Percentiles rank a stretch among this genome's conserved stretches.
phyloP scores from a whole-genome alignment of 1,139 yeast genomes.

The Hyphopichia pseudoburtonii region DNA sequence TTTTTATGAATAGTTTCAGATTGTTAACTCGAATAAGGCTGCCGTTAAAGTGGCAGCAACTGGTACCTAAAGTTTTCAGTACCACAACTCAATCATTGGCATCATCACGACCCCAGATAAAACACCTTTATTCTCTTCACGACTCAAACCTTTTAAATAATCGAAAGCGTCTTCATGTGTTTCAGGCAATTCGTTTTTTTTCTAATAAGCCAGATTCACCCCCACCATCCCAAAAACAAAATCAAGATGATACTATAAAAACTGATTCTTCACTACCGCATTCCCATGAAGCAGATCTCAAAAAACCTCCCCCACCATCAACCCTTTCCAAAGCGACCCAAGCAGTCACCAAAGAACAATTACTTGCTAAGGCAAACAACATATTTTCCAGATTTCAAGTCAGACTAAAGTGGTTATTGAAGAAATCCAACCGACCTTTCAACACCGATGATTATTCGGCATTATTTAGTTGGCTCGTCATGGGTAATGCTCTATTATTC shows the following conservation, averaged over 20 bases:
- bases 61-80: no score
- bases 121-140: no score
- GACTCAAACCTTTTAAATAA: no score
- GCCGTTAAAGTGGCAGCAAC: no score
- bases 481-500: constrained; percentile 79
- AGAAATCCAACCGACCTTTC: constrained; percentile 58
- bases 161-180: not conserved
- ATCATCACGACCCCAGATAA: no score
- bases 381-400: constrained; percentile 52
- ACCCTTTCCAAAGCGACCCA: no score
- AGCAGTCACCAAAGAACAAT: constrained; percentile 45
- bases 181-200: not conserved
- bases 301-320: not conserved
- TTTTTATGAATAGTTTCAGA: no score
- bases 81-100: no score
- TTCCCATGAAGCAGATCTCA: no score
- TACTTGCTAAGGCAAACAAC: constrained; percentile 52
- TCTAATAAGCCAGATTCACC: not conserved
- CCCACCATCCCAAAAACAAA: no score
- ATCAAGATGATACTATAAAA: not conserved
- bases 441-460: constrained; percentile 90
- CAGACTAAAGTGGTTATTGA: constrained; percentile 70
- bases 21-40: no score
- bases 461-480: constrained; percentile 83
- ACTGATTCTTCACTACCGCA: no score